Base-by-base conservation (phyloP, 1,284 basidiomycete species). In the Fomitopsis palustris region DNA sequence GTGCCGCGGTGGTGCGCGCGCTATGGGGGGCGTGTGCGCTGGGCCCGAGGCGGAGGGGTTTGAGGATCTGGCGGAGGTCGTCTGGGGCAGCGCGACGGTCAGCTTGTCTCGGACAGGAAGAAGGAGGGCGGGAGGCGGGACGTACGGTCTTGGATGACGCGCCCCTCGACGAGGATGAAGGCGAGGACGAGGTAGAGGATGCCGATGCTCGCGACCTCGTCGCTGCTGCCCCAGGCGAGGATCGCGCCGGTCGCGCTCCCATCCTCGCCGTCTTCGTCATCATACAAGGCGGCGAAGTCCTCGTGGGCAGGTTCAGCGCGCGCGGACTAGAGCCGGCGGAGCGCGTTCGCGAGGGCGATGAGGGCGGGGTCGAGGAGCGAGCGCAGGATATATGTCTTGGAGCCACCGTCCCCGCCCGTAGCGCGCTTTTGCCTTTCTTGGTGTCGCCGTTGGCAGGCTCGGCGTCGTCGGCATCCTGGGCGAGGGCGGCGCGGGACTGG, bases 381-480 rank as follows among this genome's bases (percentile, higher is more conserved):
- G 43, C 90, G 85, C n/a, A 92, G 74, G 51, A 92, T 88, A 67
- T 88, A 93, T 7, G 83, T 83, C 67, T 90, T 91, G 1, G 87
- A 85, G 5, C 86, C 84, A 1, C 79, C 66, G 12, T 14, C 35
- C 12, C 8, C 8, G 2, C n/a, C n/a, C n/a, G n/a, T n/a, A n/a
- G 35, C 35, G 35, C 35, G 35, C 35, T 37, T 37, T 80, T 76
- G 39, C 78, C 77, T 0, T 80, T 52, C 49, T 37, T 52, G 3
- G 29, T 73, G 27, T 80, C 81, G 7, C 82, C 82, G 27, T 74
- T 71, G 7, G 33, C 10, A 31, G 49, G 49, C 49, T 52, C 49
- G 14, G 49, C n/a, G 3, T 64, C 69, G 31, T 73, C 71, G 17
- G 73, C 74, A 35, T 80, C 78, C 14, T 33, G 31, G 21, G 29